Evolutionary conservation across 176 grass and related monocot species (phyloP).

Genomic region (Poa pratensis): DNA sequence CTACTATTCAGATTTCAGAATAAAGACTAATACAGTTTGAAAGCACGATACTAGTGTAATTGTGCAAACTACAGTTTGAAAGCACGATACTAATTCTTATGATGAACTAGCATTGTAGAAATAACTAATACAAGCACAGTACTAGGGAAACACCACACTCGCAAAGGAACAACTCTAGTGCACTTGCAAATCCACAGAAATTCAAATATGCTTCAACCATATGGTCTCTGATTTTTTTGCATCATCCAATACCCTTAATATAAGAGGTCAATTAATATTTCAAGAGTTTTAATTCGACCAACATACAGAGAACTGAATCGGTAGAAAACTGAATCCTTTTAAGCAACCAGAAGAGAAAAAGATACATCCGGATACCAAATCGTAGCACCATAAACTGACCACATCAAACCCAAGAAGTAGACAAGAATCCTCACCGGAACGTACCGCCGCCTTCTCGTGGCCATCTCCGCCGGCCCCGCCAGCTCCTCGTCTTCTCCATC

Average conservation of each 20-base stretch:
- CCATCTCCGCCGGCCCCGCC: not conserved
- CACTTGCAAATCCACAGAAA: not conserved
- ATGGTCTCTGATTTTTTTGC: not conserved
- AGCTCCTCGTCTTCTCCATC: slow-evolving; percentile 18
- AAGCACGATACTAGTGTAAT: not conserved
- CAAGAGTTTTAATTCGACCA: not conserved
- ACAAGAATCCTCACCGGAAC: slow-evolving; percentile 60
- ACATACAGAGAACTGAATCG: slow-evolving; percentile 6
- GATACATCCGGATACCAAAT: slow-evolving; percentile 8
- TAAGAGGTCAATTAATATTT: slow-evolving; percentile 5
- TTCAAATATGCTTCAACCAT: not conserved
- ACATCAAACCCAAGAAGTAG: slow-evolving; percentile 2
- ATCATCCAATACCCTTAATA: not conserved
- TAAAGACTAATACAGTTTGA: not conserved
- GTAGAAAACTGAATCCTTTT: not conserved
- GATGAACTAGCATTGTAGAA: not conserved
- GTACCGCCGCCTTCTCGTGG: slow-evolving; percentile 48
- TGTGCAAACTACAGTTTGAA: slow-evolving; percentile 7
- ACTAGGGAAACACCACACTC: not conserved
- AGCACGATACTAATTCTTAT: not conserved
- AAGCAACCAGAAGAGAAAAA: not conserved
- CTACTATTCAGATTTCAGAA: not conserved
- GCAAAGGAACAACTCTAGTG: not conserved
- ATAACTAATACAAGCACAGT: not conserved
- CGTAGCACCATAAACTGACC: slow-evolving; percentile 4